Evolutionary conservation across 176 grass and related monocot species (phyloP).

Genomic region (Avena atlantica): DNA sequence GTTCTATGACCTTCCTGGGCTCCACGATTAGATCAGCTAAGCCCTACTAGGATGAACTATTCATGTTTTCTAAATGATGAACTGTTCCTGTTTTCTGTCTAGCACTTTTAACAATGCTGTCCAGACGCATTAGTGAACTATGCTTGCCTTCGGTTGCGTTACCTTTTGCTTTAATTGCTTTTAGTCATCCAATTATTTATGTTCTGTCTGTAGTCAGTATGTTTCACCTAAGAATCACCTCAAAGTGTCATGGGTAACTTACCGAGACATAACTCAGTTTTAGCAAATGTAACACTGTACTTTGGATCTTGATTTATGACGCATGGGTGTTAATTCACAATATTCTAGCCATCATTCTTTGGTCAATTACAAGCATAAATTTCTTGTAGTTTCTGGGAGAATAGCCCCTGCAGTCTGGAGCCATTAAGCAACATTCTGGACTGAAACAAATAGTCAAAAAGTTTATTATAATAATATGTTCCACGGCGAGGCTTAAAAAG

Average conservation of each 20-base stretch:
- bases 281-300: background rate
- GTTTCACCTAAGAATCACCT: background rate
- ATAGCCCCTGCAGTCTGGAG: background rate
- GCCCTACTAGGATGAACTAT: no score
- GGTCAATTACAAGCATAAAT: background rate
- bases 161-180: background rate
- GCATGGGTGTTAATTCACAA: background rate
- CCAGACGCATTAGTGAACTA: background rate
- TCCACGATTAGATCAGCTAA: background rate
- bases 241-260: background rate
- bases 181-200: background rate
- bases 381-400: slow-evolving; percentile 17
- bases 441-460: background rate
- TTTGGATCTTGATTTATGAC: background rate
- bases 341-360: background rate
- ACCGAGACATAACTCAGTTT: background rate
- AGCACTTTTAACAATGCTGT: background rate
- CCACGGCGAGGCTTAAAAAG: background rate
- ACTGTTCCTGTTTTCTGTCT: background rate
- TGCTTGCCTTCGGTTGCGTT: background rate
- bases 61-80: background rate
- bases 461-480: background rate
- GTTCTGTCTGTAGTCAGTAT: background rate
- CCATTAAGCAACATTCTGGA: background rate
- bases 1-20: background rate